A percentile compares a stretch with the other conserved stretches of the same genome.
Conservation (phyloP, 768 basidiomycete genomes). For the Solioccasus polychromus region DNA sequence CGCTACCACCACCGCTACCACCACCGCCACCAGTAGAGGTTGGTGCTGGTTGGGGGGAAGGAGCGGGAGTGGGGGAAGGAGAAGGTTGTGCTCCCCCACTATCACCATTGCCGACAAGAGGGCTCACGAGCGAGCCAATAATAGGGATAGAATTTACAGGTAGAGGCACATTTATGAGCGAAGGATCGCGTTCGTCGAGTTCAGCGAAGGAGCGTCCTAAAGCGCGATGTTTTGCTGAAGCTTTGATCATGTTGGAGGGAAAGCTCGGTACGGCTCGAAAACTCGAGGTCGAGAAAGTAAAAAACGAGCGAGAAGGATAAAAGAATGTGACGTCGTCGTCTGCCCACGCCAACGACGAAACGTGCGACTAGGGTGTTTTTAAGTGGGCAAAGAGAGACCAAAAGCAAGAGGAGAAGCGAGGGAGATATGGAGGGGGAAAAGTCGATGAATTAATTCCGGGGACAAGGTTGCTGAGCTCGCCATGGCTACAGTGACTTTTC, state of each 20-base stretch:
- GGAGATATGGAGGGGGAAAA: constrained; percentile 7
- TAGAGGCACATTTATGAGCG: constrained; percentile 37
- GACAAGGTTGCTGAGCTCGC: constrained; percentile 11
- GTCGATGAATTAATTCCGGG: constrained; percentile 4
- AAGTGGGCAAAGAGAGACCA: constrained; percentile 1
- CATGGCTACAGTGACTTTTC: constrained; percentile 21
- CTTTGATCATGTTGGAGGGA: constrained; percentile 12
- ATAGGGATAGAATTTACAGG: constrained; percentile 35
- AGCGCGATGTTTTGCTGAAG: constrained; percentile 9
- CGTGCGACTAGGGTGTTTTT: neutral
- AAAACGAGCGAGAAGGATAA: constrained; percentile 20
- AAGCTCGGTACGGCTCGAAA: no score
- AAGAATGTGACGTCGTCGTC: constrained; percentile 22
- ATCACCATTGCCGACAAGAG: constrained; percentile 29
- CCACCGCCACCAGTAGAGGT: neutral
- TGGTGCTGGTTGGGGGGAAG: constrained; percentile 2
- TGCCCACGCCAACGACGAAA: constrained; percentile 11
- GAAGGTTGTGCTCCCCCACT: constrained; percentile 2
- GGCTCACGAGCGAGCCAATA: constrained; percentile 34
- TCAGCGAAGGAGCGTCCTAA: constrained; percentile 9
- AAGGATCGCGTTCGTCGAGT: constrained; percentile 37
- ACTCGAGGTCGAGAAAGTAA: neutral
- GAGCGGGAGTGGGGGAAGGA: neutral
- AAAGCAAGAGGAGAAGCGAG: neutral
- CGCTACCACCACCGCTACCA: no score